These are phyloP conservation scores for Leptographium radiaticola DNA, from an alignment of 2,329 filamentous ascomycete genomes.

Conservation along the genomic window DNA sequence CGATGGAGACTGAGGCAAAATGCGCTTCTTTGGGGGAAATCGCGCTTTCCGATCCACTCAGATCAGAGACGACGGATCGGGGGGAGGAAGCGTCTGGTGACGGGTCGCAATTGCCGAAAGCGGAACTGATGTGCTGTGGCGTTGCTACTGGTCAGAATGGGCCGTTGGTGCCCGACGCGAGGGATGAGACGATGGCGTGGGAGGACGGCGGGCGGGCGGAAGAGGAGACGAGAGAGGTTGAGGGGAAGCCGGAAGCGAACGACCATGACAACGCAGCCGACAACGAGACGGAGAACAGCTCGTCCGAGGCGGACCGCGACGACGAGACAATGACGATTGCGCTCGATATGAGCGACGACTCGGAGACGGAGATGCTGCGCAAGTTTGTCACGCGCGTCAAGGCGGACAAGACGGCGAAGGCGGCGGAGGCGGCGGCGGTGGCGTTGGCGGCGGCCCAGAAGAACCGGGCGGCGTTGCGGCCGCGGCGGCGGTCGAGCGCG, in stretches of 20 bases:
- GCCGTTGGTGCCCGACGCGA: slow-evolving; percentile 1
- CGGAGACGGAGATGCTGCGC: slow-evolving; percentile 21
- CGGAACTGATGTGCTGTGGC: neutral
- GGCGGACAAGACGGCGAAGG: slow-evolving; percentile 21
- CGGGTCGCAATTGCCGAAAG: neutral
- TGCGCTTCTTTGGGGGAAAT: too few species aligned
- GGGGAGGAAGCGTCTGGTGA: neutral
- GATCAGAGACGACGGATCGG: too few species aligned
- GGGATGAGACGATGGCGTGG: neutral
- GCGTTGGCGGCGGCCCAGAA: neutral
- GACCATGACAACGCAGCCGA: neutral
- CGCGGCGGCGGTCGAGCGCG: slow-evolving; percentile 17
- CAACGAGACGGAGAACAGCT: neutral
- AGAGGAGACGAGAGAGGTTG: neutral
- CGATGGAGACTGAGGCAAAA: too few species aligned
- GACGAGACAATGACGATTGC: neutral
- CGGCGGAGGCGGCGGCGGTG: slow-evolving; percentile 14
- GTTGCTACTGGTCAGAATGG: neutral
- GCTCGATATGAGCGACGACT: slow-evolving; percentile 12
- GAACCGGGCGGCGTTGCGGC: neutral
- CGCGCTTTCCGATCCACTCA: too few species aligned
- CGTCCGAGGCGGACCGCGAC: neutral
- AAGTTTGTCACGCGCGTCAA: slow-evolving; percentile 22
- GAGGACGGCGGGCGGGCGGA: neutral
- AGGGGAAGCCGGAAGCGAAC: neutral